Percentiles rank a stretch among this genome's conserved stretches.
These are phyloP conservation scores for Pistacia integerrima DNA, from an alignment of 345 rosid species.

Conservation along the genomic window DNA sequence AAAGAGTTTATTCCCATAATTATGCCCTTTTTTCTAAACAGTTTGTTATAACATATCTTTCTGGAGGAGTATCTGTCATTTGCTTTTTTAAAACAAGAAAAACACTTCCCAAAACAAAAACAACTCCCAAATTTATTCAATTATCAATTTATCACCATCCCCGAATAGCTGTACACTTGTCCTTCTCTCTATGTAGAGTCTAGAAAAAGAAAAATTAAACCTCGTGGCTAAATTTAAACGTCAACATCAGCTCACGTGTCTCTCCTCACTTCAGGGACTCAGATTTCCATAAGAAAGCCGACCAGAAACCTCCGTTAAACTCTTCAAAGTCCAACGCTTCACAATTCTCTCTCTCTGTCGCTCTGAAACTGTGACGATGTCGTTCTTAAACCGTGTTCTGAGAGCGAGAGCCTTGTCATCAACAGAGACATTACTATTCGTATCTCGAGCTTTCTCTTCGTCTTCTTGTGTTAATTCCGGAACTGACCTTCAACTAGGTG, in stretches of 20 bases:
- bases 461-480: conserved; percentile 37
- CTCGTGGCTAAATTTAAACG: conserved; percentile 11
- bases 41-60: too few species aligned
- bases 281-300: background rate
- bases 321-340: background rate
- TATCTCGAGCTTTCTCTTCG: conserved; percentile 28
- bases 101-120: background rate
- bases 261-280: background rate
- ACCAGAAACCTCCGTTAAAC: background rate
- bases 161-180: background rate
- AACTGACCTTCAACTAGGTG: conserved; percentile 39
- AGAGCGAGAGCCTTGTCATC: conserved; percentile 25
- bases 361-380: conserved; percentile 22
- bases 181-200: too few species aligned
- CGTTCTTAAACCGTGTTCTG: conserved; percentile 34
- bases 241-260: conserved; percentile 5
- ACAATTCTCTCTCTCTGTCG: background rate
- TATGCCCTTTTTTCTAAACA: too few species aligned
- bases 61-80: too few species aligned
- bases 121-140: background rate
- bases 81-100: too few species aligned
- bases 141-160: background rate
- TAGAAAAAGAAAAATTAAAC: background rate
- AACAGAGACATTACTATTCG: conserved; percentile 16
- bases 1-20: too few species aligned